Evolutionary conservation across 2,329 filamentous ascomycete genomes (phyloP).

Genomic region (Sporothrix luriei): DNA sequence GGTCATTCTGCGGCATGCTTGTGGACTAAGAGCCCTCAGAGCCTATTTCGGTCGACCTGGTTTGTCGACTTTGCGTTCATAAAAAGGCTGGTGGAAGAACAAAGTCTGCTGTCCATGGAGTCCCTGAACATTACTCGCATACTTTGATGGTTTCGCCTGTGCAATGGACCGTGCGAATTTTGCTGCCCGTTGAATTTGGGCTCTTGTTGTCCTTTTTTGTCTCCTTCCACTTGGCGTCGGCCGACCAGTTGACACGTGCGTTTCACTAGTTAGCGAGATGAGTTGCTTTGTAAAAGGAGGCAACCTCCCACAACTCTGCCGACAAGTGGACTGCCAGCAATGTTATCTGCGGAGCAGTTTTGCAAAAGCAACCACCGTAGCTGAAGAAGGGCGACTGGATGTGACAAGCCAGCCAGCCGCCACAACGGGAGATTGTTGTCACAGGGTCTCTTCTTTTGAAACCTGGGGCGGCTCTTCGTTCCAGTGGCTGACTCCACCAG

Average conservation of each 20-base stretch:
- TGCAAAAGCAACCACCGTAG: neutral
- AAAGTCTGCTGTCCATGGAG: no score
- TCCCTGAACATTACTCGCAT: constrained; percentile 26
- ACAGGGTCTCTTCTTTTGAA: constrained; percentile 21
- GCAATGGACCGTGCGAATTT: neutral
- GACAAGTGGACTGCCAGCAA: neutral
- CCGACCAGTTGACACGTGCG: constrained; percentile 11
- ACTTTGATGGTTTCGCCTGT: no score
- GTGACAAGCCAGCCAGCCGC: constrained; percentile 22
- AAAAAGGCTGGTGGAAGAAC: constrained; percentile 18
- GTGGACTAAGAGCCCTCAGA: constrained; percentile 7
- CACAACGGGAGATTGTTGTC: constrained; percentile 8
- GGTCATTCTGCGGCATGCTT: neutral
- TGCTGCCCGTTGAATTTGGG: no score
- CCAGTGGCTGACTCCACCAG: constrained; percentile 26
- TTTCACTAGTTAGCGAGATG: constrained; percentile 13
- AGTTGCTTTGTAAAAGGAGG: neutral
- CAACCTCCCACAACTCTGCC: constrained; percentile 11
- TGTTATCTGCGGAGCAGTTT: constrained; percentile 20
- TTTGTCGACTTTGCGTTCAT: no score
- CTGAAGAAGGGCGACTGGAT: neutral
- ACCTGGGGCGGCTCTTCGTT: constrained; percentile 31
- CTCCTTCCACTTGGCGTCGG: neutral
- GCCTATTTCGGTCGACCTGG: neutral
- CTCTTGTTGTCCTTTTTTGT: neutral